A percentile compares a stretch with the other conserved stretches of the same genome.
These are phyloP conservation scores for Colletotrichum gloeosporioides DNA, from an alignment of 2,329 filamentous ascomycete genomes.

Conservation along the genomic window DNA sequence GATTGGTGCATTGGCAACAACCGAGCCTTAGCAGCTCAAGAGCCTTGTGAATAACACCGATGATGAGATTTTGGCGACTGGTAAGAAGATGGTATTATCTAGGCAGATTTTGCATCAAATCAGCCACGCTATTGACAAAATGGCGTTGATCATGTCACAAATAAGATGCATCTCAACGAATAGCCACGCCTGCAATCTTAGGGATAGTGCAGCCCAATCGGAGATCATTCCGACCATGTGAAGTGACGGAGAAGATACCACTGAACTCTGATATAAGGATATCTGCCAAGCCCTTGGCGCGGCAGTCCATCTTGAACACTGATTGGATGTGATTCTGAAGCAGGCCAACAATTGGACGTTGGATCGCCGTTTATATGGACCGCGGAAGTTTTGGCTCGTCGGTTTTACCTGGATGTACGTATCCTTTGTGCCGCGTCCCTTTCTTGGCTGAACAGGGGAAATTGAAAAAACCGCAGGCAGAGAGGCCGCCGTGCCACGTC, in stretches of 20 bases:
- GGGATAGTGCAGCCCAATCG: not conserved
- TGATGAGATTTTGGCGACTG: not conserved
- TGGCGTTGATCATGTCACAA: not conserved
- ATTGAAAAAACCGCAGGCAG: not conserved
- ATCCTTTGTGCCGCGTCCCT: not conserved
- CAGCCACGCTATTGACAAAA: not conserved
- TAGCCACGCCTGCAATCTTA: not conserved
- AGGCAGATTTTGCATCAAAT: not conserved
- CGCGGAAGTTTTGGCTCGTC: not conserved
- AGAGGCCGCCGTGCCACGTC: not conserved
- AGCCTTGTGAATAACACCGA: not conserved
- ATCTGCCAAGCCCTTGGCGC: not conserved
- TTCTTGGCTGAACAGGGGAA: not conserved
- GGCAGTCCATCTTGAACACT: not conserved
- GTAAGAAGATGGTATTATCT: not conserved
- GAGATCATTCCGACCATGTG: not conserved
- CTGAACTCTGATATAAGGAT: not conserved
- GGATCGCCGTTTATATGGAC: not conserved
- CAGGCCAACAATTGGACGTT: not conserved
- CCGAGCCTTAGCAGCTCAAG: not conserved
- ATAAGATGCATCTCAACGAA: not conserved
- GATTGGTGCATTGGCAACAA: not conserved
- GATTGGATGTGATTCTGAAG: not conserved
- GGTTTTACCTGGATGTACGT: not conserved
- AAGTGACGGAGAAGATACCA: not conserved